Base-by-base conservation (phyloP, 495 filamentous ascomycete genomes). In the Usnea hakonensis region DNA sequence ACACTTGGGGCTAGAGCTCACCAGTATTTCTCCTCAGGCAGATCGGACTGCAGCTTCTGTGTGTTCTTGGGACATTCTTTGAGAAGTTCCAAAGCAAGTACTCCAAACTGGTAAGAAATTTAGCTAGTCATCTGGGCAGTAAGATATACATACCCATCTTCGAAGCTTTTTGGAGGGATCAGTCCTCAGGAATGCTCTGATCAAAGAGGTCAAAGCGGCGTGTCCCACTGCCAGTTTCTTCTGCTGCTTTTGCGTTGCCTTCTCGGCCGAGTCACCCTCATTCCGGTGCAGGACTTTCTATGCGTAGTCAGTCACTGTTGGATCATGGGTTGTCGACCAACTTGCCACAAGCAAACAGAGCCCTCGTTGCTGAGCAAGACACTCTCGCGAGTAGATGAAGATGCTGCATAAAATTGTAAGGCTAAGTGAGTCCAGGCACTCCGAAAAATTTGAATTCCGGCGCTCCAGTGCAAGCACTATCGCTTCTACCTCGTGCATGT, bases 301-400 rank as follows among this genome's bases (percentile, higher is more conserved):
- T 23, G 21, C 16, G 10, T 7, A 10, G 33, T 55, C 7, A 65
- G 32, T 37, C 40, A 21, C 30, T 7, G 21, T 40, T 19, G 13
- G 11, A 40, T 26, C 6, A 53, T 10, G 6, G 32, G 21, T 5
- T 52, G 55, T 16, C 0, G 17, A 1, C 37, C 5, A 5, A 50
- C 53, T 32, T 65, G 67, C 68, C 35, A 55, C 50, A 23, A 70
- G 61, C 16, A 70, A 30, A 40, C 35, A 68, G 14, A 68, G 54
- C 2, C 68, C 68, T 57, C 68, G 52, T 53, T 66, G 60, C 14
- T 67, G 56, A 2, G 68, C 50, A 32, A 64, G 40, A 41, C 65
- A 70, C 3, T 57, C 38, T 13, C 62, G 53, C 0, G 65, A 63
- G 5, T 55, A 19, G 5, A 54, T 46, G 2, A 67, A 35, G 28